Conservation (phyloP, 2,329 filamentous ascomycete genomes). For the Bipolaris sorokiniana region DNA sequence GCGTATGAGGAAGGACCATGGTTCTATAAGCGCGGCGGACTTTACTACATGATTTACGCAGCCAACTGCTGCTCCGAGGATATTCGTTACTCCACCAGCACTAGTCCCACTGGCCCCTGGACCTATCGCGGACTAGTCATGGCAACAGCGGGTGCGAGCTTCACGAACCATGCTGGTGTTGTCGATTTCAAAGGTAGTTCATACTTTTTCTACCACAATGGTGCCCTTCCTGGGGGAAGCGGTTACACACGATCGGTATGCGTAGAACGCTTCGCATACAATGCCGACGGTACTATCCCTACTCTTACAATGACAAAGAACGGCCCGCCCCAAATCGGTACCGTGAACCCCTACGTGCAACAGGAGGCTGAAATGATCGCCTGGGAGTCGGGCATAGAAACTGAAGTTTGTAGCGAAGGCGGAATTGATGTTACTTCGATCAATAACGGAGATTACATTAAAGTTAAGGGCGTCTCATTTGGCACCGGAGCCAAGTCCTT, state of each 20-base stretch:
- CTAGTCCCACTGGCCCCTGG: constrained; percentile 25
- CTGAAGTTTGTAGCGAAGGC: constrained; percentile 22
- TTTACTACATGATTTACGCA: constrained; percentile 26
- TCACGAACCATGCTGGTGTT: constrained; percentile 25
- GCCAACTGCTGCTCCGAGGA: constrained; percentile 27
- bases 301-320: constrained; percentile 21
- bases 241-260: constrained; percentile 25
- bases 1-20: constrained; percentile 24
- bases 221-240: constrained; percentile 22
- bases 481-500: constrained; percentile 21
- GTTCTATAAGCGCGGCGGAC: constrained; percentile 21
- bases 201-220: constrained; percentile 30
- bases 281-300: constrained; percentile 26
- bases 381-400: constrained; percentile 19
- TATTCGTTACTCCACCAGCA: constrained; percentile 25
- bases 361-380: constrained; percentile 25
- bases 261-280: constrained; percentile 23
- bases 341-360: constrained; percentile 18
- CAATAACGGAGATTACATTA: constrained; percentile 24
- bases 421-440: constrained; percentile 21
- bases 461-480: constrained; percentile 25
- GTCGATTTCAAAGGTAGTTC: constrained; percentile 21
- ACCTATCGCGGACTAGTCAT: constrained; percentile 26
- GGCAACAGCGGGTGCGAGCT: constrained; percentile 20
- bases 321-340: constrained; percentile 23